phyloP scores from a whole-genome alignment of 148 eudicot genomes.

The Linanthus parryae region DNA sequence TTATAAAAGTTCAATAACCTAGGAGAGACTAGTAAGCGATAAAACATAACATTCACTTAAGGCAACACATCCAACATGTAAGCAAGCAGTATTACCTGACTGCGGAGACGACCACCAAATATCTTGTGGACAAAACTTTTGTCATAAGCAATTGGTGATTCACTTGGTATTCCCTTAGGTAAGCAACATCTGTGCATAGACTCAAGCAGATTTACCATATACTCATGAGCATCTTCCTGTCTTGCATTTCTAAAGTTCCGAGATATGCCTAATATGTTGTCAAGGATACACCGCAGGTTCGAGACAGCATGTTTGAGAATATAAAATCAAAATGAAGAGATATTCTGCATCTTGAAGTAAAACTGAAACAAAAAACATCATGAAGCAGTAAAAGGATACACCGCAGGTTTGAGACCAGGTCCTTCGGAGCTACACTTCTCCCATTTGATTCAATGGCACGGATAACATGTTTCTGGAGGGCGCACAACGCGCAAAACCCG shows the following conservation, averaged over 20 bases:
- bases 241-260: conserved; percentile 71
- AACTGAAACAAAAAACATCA: conserved; percentile 1
- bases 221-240: conserved; percentile 97
- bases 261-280: conserved; percentile 62
- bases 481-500: conserved; percentile 86
- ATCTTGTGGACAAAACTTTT: conserved; percentile 87
- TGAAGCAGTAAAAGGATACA: conserved; percentile 49
- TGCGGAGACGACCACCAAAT: conserved; percentile 80
- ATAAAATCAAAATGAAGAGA: not conserved
- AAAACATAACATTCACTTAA: not conserved
- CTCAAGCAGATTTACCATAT: conserved; percentile 85
- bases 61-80: not conserved
- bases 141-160: conserved; percentile 85
- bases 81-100: conserved; percentile 63
- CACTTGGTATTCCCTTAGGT: conserved; percentile 73
- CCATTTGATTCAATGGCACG: conserved; percentile 72
- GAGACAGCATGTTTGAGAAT: no score
- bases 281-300: no score
- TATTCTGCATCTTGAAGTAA: not conserved
- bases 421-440: conserved; percentile 73
- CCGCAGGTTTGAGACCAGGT: conserved; percentile 73
- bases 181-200: conserved; percentile 91
- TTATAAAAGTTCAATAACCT: no score
- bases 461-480: conserved; percentile 76
- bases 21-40: no score